Evolutionary conservation across 2,329 filamentous ascomycete genomes (phyloP).

Genomic region (Lecanicillium sp.): DNA sequence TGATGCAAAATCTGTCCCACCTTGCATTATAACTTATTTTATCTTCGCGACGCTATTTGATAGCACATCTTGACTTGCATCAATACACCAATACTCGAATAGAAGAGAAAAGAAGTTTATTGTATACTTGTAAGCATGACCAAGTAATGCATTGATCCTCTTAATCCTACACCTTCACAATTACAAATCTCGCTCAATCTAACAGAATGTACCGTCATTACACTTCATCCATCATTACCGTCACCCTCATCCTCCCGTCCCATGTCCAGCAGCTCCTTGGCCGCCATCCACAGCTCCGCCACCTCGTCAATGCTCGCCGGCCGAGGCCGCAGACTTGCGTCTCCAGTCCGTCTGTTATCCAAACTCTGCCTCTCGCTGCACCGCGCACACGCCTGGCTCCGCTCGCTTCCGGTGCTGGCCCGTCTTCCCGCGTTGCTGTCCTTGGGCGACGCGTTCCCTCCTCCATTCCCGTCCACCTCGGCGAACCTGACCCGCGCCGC

Average conservation of each 20-base stretch:
- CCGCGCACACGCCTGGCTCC: background rate
- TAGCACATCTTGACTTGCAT: no score
- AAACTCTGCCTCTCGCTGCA: background rate
- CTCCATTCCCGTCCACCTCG: constrained; percentile 8
- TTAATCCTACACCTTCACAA: no score
- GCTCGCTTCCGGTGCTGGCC: background rate
- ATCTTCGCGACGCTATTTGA: no score
- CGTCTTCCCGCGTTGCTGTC: background rate
- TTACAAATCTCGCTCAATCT: no score
- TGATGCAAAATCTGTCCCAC: no score
- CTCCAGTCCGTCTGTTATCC: background rate
- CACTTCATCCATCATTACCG: no score
- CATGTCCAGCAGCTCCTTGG: constrained; percentile 22
- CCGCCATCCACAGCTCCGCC: constrained; percentile 19
- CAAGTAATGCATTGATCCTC: no score
- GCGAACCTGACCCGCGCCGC: constrained; percentile 11
- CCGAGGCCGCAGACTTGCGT: background rate
- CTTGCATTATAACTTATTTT: no score
- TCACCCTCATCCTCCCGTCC: background rate
- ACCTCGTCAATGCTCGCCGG: constrained; percentile 11
- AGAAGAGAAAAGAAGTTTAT: no score
- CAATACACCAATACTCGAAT: no score
- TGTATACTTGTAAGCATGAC: no score
- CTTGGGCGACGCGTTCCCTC: background rate
- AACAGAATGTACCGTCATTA: no score